These are phyloP conservation scores for Debaryomyces castellii DNA, from an alignment of 805 yeast species.

Conservation along the genomic window DNA sequence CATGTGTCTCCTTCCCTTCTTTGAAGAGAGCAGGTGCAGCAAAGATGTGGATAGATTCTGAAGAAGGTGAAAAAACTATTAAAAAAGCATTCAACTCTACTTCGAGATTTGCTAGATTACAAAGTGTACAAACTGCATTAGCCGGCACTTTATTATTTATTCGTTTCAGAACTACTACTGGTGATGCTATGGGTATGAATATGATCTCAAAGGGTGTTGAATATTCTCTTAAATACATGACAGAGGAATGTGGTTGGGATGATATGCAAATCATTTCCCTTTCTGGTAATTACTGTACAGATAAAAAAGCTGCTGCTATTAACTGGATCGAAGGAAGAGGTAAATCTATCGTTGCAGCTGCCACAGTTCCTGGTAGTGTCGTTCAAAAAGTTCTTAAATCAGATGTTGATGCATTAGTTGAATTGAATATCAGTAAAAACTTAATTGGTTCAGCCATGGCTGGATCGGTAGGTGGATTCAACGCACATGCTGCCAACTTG, in stretches of 20 bases:
- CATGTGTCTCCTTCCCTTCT: constrained; percentile 87
- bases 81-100: constrained; percentile 94
- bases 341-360: constrained; percentile 95
- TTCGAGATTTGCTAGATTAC: constrained; percentile 94
- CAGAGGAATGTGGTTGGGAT: constrained; percentile 83
- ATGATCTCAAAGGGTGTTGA: constrained; percentile 99
- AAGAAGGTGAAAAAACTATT: constrained; percentile 80
- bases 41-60: constrained; percentile 92
- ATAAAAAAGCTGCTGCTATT: constrained; percentile 96
- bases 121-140: constrained; percentile 85
- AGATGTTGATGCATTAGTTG: constrained; percentile 88
- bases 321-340: constrained; percentile 99
- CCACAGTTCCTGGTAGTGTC: constrained; percentile 77
- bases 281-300: constrained; percentile 97
- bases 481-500: constrained; percentile 96
- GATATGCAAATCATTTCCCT: constrained; percentile 93
- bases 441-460: constrained; percentile 98
- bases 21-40: constrained; percentile 90
- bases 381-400: constrained; percentile 85
- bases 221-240: constrained; percentile 78
- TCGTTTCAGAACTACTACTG: constrained; percentile 97
- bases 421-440: constrained; percentile 84
- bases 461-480: constrained; percentile 96
- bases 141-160: constrained; percentile 90
- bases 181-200: constrained; percentile 99